Base-by-base conservation (phyloP, 371 early-diverging fungal species). In the Mortierella sp. region DNA sequence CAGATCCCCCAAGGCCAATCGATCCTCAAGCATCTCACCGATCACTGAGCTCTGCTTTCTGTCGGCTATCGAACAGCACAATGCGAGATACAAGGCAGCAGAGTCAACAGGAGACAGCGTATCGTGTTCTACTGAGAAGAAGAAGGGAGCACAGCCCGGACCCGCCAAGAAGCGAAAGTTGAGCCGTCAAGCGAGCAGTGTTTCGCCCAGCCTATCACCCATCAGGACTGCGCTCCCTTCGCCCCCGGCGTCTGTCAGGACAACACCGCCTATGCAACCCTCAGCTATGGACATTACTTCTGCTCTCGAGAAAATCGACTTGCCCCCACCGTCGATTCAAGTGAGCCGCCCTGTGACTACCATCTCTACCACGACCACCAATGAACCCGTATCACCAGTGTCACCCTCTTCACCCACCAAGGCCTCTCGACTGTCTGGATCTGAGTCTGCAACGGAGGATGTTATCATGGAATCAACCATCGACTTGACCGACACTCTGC, bases 211-310 rank as follows among this genome's bases (percentile, higher is more conserved):
- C 24, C 41, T 16, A 24, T 77, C 72, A 44, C 68, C 72, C 14
- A 72, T 68, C 31, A 26, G 58, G 8, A 63, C 41, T 45, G 66
- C 76, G 1, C 41, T 76, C 39, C 80, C 81, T 6, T 80, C 81
- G 22, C 81, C 81, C 5, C 77, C 80, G 0, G 53, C 81, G 8
- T 76, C 81, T 10, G 77, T 76, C 14, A 65, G 73, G 55, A 77
- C 77, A 4, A 76, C 70, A 7, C 77, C 81, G 26, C 77, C 77
- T n/a, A 22, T 80, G 66, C 70, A 66, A 31, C 68, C 77, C 19
- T 52, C 44, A n/a, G 22, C 47, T 29, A 50, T 71, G 76, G 69
- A 76, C n/a, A 22, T 52, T 24, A 16, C 71, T 6, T 41, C 68
- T n/a, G 44, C 22, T 34, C 64, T 64, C 14, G 74, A 70, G 26